Base-by-base conservation (phyloP, 345 rosid species). In the Arabis alpina region DNA sequence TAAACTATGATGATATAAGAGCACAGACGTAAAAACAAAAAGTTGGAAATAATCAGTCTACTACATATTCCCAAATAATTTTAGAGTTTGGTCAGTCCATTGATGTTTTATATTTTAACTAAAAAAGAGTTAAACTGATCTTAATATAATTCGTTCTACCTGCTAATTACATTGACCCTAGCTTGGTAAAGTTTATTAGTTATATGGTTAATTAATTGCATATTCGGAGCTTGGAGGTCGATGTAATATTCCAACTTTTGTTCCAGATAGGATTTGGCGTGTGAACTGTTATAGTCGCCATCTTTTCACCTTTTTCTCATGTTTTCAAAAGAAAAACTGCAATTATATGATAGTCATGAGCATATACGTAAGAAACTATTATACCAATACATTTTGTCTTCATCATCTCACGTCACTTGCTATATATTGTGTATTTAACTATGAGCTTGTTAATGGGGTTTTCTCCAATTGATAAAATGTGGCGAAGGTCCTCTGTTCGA, bases 401-500 rank as follows among this genome's bases (percentile, higher is more conserved):
- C 58, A 8, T 8, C 12, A 7, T 30, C 11, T 52, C 16, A 12
- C 23, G 23, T 36, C 56, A 24, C 34, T 8, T 28, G 30, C 8
- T 32, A 32, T 32, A 6, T 19, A 19, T 19, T 19, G 23, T 5
- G 36, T 32, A 6, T 28, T 30, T 13, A 19, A 19, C 23, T 19
- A 54, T 54, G 25, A 14, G 24, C 19, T 30, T 53, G 19, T 25
- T 51, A 15, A 54, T 13, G 36, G 10, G 12, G 4, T 54, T 15
- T 36, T 39, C 6, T 23, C 45, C 30, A 19, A 19, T 1, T 40
- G 19, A 59, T 59, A 34, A 59, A 41, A 12, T 43, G 51, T 39
- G 60, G 28, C 8, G 16, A 65, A 52, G 70, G 60, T 64, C n/a
- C 48, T 5, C 32, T 56, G 25, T 19, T 40, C 48, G 40, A 13